Conservation (phyloP, 352 stramenopile species). For the Phytophthora palmivora region DNA sequence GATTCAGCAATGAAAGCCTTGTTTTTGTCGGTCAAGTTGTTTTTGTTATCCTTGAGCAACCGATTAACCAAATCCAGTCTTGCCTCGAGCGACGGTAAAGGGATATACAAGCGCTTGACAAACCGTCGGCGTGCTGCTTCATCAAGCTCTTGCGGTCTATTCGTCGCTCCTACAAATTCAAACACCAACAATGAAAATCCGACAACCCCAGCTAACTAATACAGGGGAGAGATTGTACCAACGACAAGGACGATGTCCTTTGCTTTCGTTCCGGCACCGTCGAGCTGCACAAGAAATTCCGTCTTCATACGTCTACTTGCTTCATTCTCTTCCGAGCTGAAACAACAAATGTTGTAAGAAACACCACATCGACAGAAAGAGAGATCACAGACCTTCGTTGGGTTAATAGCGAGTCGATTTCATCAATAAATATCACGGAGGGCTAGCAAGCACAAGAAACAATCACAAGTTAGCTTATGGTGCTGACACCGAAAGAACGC, state of each 20-base stretch:
- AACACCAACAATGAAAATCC: neutral
- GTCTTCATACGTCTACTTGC: conserved; percentile 98
- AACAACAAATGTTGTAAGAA: conserved; percentile 9
- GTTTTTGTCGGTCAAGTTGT: conserved; percentile 89
- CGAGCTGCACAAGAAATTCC: conserved; percentile 98
- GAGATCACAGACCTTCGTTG: conserved; percentile 81
- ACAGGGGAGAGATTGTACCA: conserved; percentile 44
- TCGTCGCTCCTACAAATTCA: conserved; percentile 90
- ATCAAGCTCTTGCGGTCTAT: conserved; percentile 97
- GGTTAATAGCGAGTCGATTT: conserved; percentile 99
- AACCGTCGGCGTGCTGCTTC: conserved; percentile 97
- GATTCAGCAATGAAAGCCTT: conserved; percentile 89
- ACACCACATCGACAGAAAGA: neutral
- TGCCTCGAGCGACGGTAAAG: conserved; percentile 91
- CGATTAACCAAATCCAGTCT: conserved; percentile 90
- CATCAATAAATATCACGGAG: conserved; percentile 99
- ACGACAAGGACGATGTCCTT: conserved; percentile 93
- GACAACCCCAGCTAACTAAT: too few species aligned
- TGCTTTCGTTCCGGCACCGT: conserved; percentile 93
- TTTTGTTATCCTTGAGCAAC: conserved; percentile 94
- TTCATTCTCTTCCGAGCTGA: conserved; percentile 96
- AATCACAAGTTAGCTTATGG: conserved; percentile 5
- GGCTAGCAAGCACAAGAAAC: conserved; percentile 62
- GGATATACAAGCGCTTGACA: conserved; percentile 98
- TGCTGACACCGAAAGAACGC: neutral